Conservation (phyloP, 129 eudicot genomes). For the Helichrysum umbraculigerum region DNA sequence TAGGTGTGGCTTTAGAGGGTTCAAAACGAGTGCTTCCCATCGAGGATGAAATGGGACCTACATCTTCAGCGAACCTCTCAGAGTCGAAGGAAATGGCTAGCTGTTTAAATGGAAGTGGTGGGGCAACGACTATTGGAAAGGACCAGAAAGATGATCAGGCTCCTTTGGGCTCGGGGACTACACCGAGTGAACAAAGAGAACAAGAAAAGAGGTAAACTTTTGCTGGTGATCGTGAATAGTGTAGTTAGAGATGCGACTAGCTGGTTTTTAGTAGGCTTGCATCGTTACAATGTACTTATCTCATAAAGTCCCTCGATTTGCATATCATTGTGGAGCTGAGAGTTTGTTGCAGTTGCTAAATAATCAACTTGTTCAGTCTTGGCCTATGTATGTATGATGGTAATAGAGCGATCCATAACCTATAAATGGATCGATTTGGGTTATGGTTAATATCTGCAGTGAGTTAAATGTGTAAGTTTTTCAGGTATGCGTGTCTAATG, state of each 20-base stretch:
- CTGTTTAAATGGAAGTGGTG: constrained; percentile 48
- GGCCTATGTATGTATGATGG: neutral
- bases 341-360: constrained; percentile 25
- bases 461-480: neutral
- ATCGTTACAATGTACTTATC: constrained; percentile 32
- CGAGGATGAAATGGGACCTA: constrained; percentile 52
- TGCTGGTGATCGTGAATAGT: neutral
- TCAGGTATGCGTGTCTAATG: neutral
- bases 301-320: constrained; percentile 24
- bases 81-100: constrained; percentile 61
- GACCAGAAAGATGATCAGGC: constrained; percentile 56
- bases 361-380: neutral
- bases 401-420: neutral
- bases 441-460: neutral
- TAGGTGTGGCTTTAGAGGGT: constrained; percentile 87
- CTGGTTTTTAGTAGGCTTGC: constrained; percentile 57
- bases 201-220: constrained; percentile 42
- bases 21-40: constrained; percentile 72
- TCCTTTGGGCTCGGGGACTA: constrained; percentile 14
- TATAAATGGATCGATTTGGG: neutral
- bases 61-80: constrained; percentile 6
- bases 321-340: constrained; percentile 30
- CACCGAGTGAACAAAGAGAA: constrained; percentile 45
- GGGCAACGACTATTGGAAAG: constrained; percentile 20
- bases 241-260: constrained; percentile 29